Evolutionary conservation across 2,329 filamentous ascomycete genomes (phyloP), one percentile per base, ranked within the genome.

Genomic region (Pseudomassariella vexata): DNA sequence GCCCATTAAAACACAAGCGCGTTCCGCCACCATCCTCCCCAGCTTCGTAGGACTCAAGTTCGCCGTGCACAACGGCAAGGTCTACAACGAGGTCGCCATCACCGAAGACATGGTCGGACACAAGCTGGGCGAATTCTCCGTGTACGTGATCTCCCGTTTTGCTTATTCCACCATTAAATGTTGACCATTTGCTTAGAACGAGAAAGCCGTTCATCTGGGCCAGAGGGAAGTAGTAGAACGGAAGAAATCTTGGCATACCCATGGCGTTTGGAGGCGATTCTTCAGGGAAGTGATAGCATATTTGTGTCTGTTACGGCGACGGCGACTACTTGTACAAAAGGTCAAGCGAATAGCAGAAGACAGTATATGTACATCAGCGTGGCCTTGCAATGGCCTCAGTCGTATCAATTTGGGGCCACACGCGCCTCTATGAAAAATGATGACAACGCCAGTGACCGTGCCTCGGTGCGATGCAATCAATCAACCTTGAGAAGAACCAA

Each of bases 71-170:
- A 94, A 95, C 57, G 89, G 89, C 51, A 94, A 92, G 66, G 74
- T 73, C 19, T 95, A 95, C 60, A 65, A 82, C 48, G 85, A 92
- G 46, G 72, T 95, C 34, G 73, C 70, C 44, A 84, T 95, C 42
- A 94, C 88, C 11, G 89, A 95, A 57, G 85, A 95, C 52, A 95
- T 95, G 89, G 89, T 95, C 30, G 89, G 89, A 33, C 84, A 92
- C 62, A 95, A 95, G 65, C 70, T 95, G 46, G 89, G 89, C 49
- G 89, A 95, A 63, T 95, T 95, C 58, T 80, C 87, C 41, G 68
- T 77, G 88, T 95, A 75, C 52, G 86, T 77, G 30, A 25, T 18
- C 20, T 27, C 6, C 23, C 20, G n/a, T 19, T 10, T 28, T 24
- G 5, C 24, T 21, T 25, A 6, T 25, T n/a, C n/a, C n/a, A n/a